Evolutionary conservation across 305 asterid genomes (phyloP), one percentile per base, ranked within the genome.

Genomic region (Fraxinus baroniana): DNA sequence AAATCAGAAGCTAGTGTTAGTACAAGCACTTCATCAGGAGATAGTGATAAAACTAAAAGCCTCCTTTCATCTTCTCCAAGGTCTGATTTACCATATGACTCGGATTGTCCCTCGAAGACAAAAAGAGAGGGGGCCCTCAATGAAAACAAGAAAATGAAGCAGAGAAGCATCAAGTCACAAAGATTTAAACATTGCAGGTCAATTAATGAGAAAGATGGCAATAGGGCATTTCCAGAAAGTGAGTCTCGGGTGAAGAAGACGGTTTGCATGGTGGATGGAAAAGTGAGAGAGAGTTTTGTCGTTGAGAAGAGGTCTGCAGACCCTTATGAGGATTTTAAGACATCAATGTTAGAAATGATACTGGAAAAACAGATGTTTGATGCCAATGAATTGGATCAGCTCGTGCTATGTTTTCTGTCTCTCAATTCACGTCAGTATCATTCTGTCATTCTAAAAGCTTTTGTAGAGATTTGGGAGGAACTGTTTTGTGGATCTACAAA

Each of bases 321-420:
- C 46, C 98, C 98, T 2, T 87, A 79, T 28, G 84, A 91, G 82
- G 98, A 93, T 89, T 94, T 94, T 90, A 94, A 88, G 95, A 91
- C 80, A 32, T 93, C 97, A 2, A 94, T 94, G 96, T 24, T 80
- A 85, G 98, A 94, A 80, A 93, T 93, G 97, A 91, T 91, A 71
- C 4, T 89, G 80, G 97, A 92, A 83, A 93, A 92, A 77, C 86
- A 91, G 82, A 90, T 91, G 5, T 90, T 89, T 78, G 97, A 90
- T 80, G 89, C 85, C 0, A 82, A 78, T 64, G 97, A 93, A 62
- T 73, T 94, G 84, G 97, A 91, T 64, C 86, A 89, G 86, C 97
- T 93, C n/a, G 86, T 92, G 89, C 87, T 87, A 87, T 91, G 92
- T 84, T 91, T 92, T 83, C 87, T 91, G 12, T 87, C 94, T 3